Percentiles rank a stretch among this genome's conserved stretches.
Conservation (phyloP, 129 eudicot species). For the Helichrysum umbraculigerum region DNA sequence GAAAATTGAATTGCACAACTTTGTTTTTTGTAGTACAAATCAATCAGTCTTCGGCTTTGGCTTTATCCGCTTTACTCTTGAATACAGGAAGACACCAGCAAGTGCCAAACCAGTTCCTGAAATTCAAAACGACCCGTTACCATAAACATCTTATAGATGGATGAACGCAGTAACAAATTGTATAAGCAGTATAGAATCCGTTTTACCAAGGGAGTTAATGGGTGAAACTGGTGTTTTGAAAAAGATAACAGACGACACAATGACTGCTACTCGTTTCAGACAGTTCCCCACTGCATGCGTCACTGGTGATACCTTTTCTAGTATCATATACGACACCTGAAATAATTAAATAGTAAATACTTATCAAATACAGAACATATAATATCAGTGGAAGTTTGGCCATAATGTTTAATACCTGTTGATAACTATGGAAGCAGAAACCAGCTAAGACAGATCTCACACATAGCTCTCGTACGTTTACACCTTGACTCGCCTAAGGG, state of each 20-base stretch:
- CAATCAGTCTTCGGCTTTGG: slow-evolving; percentile 52
- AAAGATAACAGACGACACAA: slow-evolving; percentile 79
- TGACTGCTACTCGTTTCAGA: slow-evolving; percentile 86
- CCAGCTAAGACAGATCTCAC: slow-evolving; percentile 65
- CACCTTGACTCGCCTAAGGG: slow-evolving; percentile 64
- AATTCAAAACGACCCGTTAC: slow-evolving; percentile 1
- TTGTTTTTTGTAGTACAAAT: slow-evolving; percentile 18
- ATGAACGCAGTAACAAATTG: background rate
- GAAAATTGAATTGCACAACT: background rate
- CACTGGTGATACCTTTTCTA: slow-evolving; percentile 80
- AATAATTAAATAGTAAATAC: background rate
- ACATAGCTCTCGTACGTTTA: slow-evolving; percentile 61
- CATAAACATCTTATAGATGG: background rate
- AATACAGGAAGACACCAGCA: slow-evolving; percentile 86
- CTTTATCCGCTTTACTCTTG: slow-evolving; percentile 69
- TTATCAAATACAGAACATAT: background rate
- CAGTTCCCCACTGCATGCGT: slow-evolving; percentile 94
- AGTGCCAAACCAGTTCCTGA: slow-evolving; percentile 90
- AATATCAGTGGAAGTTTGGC: background rate
- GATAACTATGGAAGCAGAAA: slow-evolving; percentile 88
- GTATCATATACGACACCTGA: slow-evolving; percentile 85
- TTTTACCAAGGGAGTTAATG: slow-evolving; percentile 69
- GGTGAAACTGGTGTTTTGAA: slow-evolving; percentile 85
- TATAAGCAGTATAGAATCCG: background rate
- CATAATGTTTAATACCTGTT: slow-evolving; percentile 49